Evolutionary conservation across 345 rosid species (phyloP), one percentile per base, ranked within the genome.

Genomic region (Triadica sebifera): DNA sequence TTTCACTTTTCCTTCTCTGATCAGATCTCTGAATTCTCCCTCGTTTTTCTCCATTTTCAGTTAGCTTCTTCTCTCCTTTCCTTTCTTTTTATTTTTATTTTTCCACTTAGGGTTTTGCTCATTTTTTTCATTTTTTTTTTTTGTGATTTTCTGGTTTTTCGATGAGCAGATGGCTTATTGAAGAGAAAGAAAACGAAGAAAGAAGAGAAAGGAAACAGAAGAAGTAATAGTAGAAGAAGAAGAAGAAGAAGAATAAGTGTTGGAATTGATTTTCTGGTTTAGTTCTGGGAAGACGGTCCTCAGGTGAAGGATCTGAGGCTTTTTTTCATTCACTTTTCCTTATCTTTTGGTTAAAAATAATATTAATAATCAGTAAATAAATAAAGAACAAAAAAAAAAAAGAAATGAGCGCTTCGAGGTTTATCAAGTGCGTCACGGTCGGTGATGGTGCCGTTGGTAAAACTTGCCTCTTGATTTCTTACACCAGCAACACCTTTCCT

Each of bases 401-500:
- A 60, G 73, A 78, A 59, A 78, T 78, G 81, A 78, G 81, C 62
- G 81, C 81, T 24, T 78, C 81, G 37, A 72, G 81, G 81, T 78
- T 78, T 73, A 78, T 78, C 49, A 78, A 78, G 81, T 72, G 81
- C 72, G 81, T 78, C 16, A 78, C 81, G 49, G 81, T 78, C 6
- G 81, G 81, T 25, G 81, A 78, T 67, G 81, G 81, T 39, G 81
- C 81, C 61, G 81, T 78, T 51, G 81, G 81, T 67, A 78, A 78
- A 78, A 78, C 81, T 61, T 78, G 81, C 20, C 77, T 78, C 69
- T 73, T 78, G 73, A 78, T 78, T 73, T 78, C 81, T 41, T 78
- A 78, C 72, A 78, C 76, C 69, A 78, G 81, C 81, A 78, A 78
- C 63, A 78, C 81, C 47, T 78, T 78, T 47, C 76, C 81, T 51